These are phyloP conservation scores for Globisporangium iwayamae DNA, from an alignment of 352 stramenopile species.

Conservation along the genomic window DNA sequence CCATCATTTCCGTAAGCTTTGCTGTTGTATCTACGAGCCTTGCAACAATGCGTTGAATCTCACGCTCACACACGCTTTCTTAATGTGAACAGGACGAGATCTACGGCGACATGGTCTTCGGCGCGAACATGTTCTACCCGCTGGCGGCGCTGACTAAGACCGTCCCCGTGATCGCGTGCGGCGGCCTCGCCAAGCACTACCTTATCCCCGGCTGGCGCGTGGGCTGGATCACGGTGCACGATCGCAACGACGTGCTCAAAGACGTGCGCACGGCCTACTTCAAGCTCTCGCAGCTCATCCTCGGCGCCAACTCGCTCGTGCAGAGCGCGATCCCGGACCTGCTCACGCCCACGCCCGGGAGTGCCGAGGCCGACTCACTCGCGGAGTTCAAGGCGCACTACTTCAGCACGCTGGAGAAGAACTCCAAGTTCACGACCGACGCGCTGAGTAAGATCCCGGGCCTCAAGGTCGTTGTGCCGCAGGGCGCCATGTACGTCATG, in stretches of 20 bases:
- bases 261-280: constrained; percentile 88
- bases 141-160: constrained; percentile 80
- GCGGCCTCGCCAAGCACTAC: constrained; percentile 95
- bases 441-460: constrained; percentile 74
- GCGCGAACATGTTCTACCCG: constrained; percentile 69
- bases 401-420: constrained; percentile 79
- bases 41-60: background rate
- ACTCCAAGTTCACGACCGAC: constrained; percentile 82
- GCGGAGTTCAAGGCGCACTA: constrained; percentile 82
- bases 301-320: constrained; percentile 90
- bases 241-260: constrained; percentile 72
- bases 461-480: constrained; percentile 82
- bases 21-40: background rate
- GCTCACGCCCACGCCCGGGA: constrained; percentile 60
- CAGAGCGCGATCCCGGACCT: constrained; percentile 85
- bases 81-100: constrained; percentile 56
- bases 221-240: constrained; percentile 94
- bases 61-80: background rate
- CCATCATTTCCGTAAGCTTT: constrained; percentile 90
- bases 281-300: constrained; percentile 90
- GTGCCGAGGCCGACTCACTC: constrained; percentile 57
- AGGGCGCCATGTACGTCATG: constrained; percentile 97
- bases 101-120: constrained; percentile 83
- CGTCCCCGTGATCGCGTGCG: constrained; percentile 76
- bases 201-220: constrained; percentile 94